phyloP scores from a whole-genome alignment of 768 basidiomycete genomes.

The Mycena belliarum region DNA sequence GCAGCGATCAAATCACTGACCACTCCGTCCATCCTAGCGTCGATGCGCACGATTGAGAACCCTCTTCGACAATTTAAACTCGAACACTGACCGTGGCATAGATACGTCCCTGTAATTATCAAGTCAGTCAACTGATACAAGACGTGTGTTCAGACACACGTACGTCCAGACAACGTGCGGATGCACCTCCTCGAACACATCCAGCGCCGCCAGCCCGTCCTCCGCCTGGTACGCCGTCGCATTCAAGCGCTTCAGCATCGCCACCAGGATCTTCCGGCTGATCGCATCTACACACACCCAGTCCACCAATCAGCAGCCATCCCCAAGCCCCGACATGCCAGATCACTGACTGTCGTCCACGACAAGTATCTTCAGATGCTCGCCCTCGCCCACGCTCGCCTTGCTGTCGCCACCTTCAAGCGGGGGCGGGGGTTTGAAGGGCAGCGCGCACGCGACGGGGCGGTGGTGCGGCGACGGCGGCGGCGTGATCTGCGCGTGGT shows the following conservation, averaged over 20 bases:
- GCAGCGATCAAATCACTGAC: neutral
- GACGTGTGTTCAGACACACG: neutral
- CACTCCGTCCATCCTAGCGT: constrained; percentile 13
- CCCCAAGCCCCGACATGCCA: neutral
- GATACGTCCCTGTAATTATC: constrained; percentile 4
- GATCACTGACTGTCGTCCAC: constrained; percentile 16
- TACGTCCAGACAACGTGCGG: constrained; percentile 18
- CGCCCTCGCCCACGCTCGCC: neutral
- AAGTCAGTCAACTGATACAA: neutral
- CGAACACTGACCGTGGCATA: constrained; percentile 17
- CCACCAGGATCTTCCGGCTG: constrained; percentile 14
- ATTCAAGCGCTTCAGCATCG: constrained; percentile 10
- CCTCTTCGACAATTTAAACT: too few relatives aligned
- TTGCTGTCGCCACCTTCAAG: neutral
- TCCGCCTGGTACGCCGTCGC: constrained; percentile 12
- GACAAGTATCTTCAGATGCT: constrained; percentile 14
- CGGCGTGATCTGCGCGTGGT: too few relatives aligned
- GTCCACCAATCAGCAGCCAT: neutral
- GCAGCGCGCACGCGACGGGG: too few relatives aligned
- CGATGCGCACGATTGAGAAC: neutral
- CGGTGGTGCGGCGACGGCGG: too few relatives aligned
- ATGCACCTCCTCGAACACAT: constrained; percentile 9
- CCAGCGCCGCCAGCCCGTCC: constrained; percentile 9
- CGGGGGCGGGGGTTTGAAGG: too few relatives aligned
- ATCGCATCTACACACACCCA: constrained; percentile 4